Percentiles rank a stretch among this genome's conserved stretches.
Conservation (phyloP, 441 rosid genomes). For the Populus trichocarpa region DNA sequence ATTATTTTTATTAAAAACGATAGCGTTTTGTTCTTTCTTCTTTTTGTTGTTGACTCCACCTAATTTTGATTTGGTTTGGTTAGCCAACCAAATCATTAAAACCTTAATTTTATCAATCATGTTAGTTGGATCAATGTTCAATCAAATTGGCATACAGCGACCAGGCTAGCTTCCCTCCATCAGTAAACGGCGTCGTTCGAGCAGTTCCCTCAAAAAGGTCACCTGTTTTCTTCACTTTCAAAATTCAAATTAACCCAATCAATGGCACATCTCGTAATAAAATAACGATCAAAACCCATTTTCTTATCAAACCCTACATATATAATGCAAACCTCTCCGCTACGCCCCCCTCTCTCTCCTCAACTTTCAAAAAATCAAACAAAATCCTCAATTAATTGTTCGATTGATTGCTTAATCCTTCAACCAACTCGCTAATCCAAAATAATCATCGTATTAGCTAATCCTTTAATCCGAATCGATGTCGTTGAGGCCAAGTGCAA, state of each 20-base stretch:
- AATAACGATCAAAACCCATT: constrained; percentile 20
- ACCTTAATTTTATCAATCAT: too few species aligned
- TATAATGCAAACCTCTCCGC: neutral
- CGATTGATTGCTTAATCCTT: neutral
- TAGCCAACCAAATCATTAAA: too few species aligned
- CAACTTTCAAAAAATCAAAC: neutral
- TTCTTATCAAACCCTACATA: neutral
- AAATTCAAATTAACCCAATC: constrained; percentile 13
- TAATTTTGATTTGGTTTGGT: too few species aligned
- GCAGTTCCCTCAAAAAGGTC: neutral
- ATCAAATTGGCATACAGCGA: too few species aligned
- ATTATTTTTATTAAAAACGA: too few species aligned
- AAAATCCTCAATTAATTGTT: neutral
- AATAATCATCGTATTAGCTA: neutral
- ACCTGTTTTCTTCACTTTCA: neutral
- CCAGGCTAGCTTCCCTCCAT: too few species aligned
- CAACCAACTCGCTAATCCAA: neutral
- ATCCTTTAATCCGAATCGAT: constrained; percentile 24
- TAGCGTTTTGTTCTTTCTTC: too few species aligned
- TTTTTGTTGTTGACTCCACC: too few species aligned
- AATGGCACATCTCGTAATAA: constrained; percentile 29
- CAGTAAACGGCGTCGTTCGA: too few species aligned
- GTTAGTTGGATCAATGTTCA: too few species aligned
- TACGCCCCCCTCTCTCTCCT: neutral
- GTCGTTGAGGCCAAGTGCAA: constrained; percentile 84